A percentile compares a stretch with the other conserved stretches of the same genome.
Evolutionary conservation across 306 rosid genomes (phyloP).

Genomic region (Fagus crenata): DNA sequence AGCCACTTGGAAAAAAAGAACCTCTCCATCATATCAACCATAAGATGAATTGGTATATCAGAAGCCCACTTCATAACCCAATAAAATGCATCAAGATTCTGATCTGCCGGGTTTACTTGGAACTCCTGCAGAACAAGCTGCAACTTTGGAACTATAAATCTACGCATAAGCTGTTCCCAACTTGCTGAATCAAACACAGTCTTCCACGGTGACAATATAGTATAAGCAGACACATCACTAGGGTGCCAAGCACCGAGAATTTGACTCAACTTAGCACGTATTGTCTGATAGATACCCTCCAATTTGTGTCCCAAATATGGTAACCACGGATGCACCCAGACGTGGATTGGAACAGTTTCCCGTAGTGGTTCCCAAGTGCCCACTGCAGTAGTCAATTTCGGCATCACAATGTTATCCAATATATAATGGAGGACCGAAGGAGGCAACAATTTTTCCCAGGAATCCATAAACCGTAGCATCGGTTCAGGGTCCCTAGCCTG

Average conservation of each 20-base stretch:
- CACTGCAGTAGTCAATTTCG: slow-evolving; percentile 76
- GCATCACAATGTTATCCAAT: slow-evolving; percentile 71
- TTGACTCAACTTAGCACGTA: slow-evolving; percentile 76
- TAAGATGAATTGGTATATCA: slow-evolving; percentile 71
- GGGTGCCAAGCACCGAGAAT: slow-evolving; percentile 97
- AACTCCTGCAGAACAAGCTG: slow-evolving; percentile 86
- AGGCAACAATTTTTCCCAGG: slow-evolving; percentile 82
- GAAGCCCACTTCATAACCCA: slow-evolving; percentile 94
- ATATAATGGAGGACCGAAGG: slow-evolving; percentile 55
- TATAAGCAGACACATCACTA: slow-evolving; percentile 78
- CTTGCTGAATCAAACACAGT: slow-evolving; percentile 74
- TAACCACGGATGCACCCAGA: slow-evolving; percentile 97
- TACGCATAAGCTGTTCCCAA: slow-evolving; percentile 89
- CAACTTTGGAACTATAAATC: slow-evolving; percentile 85
- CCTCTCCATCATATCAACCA: slow-evolving; percentile 86
- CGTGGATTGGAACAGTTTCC: slow-evolving; percentile 86
- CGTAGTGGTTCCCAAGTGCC: slow-evolving; percentile 91
- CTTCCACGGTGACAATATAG: slow-evolving; percentile 89
- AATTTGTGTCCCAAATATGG: slow-evolving; percentile 75
- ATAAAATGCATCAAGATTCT: slow-evolving; percentile 77
- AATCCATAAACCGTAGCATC: slow-evolving; percentile 76
- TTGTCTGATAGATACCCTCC: slow-evolving; percentile 71
- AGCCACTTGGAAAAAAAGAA: slow-evolving; percentile 86
- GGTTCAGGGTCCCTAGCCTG: slow-evolving; percentile 93
- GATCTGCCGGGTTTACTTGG: slow-evolving; percentile 81